Base-by-base conservation (phyloP, 768 basidiomycete genomes). In the Sporobolomyces roseus region DNA sequence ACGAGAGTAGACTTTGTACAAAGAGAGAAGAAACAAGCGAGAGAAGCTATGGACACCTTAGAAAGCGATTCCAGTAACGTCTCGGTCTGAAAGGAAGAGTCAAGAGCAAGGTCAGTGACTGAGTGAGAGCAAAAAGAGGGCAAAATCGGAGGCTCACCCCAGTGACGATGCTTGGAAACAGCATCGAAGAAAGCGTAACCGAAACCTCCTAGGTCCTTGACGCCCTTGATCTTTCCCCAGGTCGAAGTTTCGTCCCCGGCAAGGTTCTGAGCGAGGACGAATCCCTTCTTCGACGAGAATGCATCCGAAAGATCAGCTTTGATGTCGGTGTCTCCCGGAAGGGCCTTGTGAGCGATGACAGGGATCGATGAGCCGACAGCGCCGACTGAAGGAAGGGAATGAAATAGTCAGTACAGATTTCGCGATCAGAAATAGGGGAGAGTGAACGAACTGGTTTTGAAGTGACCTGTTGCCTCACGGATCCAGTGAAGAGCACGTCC, bases 401-500 rank as follows among this genome's bases (percentile, higher is more conserved):
- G 13, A 14, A 21, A 14, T 6, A 46, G 7, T 46, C 21, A 46
- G 21, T 13, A 13, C 45, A 41, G 38, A 9, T 12, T 7, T 13
- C 29, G 35, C 17, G 38, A 56, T 13, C n/a, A 29, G 35, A 5
- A 3, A 32, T 13, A 48, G 46, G 49, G 23, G 45, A 46, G 45
- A 46, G 45, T 7, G 52, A 41, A 48, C 50, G 13, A 23, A 53
- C 62, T 68, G n/a, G 66, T 55, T 49, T 68, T 54, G 66, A 51
- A 63, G 54, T 63, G 48, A 10, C 48, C 52, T 25, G 55, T 43
- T 16, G 48, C 36, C 38, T 68, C 91, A 51, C 88, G 84, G 4
- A 88, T 83, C 82, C 87, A 91, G 76, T 93, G 89, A n/a, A 90
- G 79, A 12, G 83, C 83, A 25, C 91, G 84, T 7, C 91, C 92